These are phyloP conservation scores for Cercospora sojina DNA, from an alignment of 2,329 filamentous ascomycete species.

Conservation along the genomic window DNA sequence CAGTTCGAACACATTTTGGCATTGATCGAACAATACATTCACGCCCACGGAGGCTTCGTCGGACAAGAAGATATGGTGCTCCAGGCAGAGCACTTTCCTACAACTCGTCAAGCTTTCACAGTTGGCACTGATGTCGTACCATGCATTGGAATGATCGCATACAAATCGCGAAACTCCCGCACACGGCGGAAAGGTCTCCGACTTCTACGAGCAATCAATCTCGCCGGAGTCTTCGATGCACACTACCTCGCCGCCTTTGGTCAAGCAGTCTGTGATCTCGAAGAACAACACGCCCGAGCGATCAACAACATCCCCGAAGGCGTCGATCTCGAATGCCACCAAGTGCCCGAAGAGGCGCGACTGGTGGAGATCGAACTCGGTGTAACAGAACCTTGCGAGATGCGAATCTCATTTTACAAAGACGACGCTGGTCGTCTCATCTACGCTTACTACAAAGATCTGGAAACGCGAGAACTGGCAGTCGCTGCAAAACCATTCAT, in stretches of 20 bases:
- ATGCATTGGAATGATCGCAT: constrained; percentile 22
- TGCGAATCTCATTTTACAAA: constrained; percentile 16
- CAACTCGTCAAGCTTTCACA: constrained; percentile 21
- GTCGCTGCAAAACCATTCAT: constrained; percentile 12
- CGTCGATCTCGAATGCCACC: constrained; percentile 17
- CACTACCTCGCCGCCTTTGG: constrained; percentile 21
- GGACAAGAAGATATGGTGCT: background rate
- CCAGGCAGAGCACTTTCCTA: background rate
- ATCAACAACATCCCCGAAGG: constrained; percentile 18
- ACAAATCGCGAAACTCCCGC: constrained; percentile 17
- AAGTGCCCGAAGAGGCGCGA: constrained; percentile 19
- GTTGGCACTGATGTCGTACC: constrained; percentile 22
- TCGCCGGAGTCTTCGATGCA: constrained; percentile 24
- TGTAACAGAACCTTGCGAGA: constrained; percentile 6
- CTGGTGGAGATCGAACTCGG: constrained; percentile 20
- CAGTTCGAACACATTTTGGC: constrained; percentile 21
- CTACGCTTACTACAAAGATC: constrained; percentile 14
- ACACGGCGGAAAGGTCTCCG: constrained; percentile 16
- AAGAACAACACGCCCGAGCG: constrained; percentile 20
- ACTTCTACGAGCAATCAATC: constrained; percentile 18
- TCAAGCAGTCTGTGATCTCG: constrained; percentile 17
- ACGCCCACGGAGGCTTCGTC: constrained; percentile 7
- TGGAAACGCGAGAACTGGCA: constrained; percentile 10
- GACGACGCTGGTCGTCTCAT: constrained; percentile 17
- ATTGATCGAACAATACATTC: constrained; percentile 20